Base-by-base conservation (phyloP, 108 stramenopile genomes). In the Epithemia pelagica region DNA sequence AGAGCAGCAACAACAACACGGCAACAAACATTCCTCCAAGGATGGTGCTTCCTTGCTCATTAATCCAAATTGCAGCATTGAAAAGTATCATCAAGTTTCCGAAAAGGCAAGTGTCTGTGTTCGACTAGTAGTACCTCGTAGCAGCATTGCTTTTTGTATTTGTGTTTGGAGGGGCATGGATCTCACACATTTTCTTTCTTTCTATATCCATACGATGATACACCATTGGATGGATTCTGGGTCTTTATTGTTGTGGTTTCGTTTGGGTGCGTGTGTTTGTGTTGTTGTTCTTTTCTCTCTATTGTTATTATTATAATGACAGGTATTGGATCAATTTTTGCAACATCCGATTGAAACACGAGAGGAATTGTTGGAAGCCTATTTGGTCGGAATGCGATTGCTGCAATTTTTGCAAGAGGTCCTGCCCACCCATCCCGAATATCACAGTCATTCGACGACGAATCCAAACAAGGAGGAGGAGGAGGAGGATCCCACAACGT, bases 311-410 rank as follows among this genome's bases (percentile, higher is more conserved):
- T 1, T 62, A 1, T 1, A 53, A 5, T 5, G 37, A 10, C 8
- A 76, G 80, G 81, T 82, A 27, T 33, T 82, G 59, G 73, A 77
- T 52, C 73, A 82, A 31, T 82, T 77, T 57, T 31, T 82, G n/a
- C 54, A 63, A 10, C 70, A 61, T n/a, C 56, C 61, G 28, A 74
- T 69, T 62, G 69, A 32, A 2, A 58, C 46, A 18, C 24, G 30
- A 29, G 69, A 69, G 30, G 75, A 75, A 46, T 32, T 77, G 57
- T 30, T 54, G 1, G 76, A 82, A 59, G 58, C 64, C 23, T 82
- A 82, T 56, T 32, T 82, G 52, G 67, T 82, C 23, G 81, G 81
- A 1, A 77, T 62, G 46, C 73, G 81, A 59, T 33, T 82, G 28
- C 66, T 71, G 46, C 74, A 82, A 60, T 82, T 82, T 65, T 54